Evolutionary conservation across 352 stramenopile genomes (phyloP).

Genomic region (Globisporangium yorkense): DNA sequence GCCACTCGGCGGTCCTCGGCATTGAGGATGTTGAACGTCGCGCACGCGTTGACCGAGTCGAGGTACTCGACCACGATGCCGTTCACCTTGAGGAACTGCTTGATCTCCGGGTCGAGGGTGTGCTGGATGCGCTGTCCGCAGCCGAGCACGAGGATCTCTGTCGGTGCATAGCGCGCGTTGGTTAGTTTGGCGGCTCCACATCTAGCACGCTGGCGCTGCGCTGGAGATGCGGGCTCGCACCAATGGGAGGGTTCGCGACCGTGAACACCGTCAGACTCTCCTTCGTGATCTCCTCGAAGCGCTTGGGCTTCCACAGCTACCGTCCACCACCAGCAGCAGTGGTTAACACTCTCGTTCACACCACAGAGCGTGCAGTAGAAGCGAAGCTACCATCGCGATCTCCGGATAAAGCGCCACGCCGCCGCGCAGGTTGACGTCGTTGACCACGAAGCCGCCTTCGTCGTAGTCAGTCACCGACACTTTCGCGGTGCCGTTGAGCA

Average conservation of each 20-base stretch:
- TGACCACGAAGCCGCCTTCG: conserved; percentile 80
- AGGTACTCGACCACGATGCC: conserved; percentile 85
- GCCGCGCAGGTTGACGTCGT: conserved; percentile 82
- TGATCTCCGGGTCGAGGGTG: conserved; percentile 48
- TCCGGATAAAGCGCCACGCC: conserved; percentile 62
- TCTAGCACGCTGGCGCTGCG: too few relatives aligned
- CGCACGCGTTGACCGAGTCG: conserved; percentile 79
- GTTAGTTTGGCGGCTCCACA: too few relatives aligned
- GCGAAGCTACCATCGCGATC: conserved; percentile 56
- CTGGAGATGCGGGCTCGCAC: conserved; percentile 16
- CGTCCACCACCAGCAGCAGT: not conserved
- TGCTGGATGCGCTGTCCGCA: conserved; percentile 62
- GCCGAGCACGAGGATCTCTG: conserved; percentile 79
- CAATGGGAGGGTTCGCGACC: conserved; percentile 64
- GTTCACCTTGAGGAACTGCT: conserved; percentile 74
- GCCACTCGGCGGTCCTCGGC: conserved; percentile 81
- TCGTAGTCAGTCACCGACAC: conserved; percentile 81
- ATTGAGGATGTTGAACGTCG: conserved; percentile 91
- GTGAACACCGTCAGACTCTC: conserved; percentile 74
- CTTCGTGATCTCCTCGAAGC: conserved; percentile 75
- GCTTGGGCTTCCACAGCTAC: conserved; percentile 74
- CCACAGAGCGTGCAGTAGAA: not conserved
- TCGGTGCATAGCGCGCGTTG: not conserved
- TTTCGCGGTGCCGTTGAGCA: conserved; percentile 75
- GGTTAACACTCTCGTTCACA: not conserved